These are phyloP conservation scores for Diplodia intermedia DNA, from an alignment of 2,329 filamentous ascomycete species.

Conservation along the genomic window DNA sequence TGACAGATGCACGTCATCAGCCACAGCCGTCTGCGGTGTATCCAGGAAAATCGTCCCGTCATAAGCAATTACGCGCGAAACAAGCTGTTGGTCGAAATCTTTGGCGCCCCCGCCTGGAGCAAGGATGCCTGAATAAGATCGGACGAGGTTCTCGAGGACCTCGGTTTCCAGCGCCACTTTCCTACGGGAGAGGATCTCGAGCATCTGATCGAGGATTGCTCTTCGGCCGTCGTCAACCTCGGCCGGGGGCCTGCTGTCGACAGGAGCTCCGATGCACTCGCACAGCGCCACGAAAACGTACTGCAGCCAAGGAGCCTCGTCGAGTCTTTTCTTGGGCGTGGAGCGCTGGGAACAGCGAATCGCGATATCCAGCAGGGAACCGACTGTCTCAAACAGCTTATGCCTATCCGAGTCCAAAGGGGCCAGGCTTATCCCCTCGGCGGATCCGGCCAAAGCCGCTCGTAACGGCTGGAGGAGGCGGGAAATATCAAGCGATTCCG, in stretches of 20 bases:
- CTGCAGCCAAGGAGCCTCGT: slow-evolving; percentile 55
- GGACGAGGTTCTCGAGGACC: slow-evolving; percentile 44
- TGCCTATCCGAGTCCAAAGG: slow-evolving; percentile 23
- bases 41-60: slow-evolving; percentile 45
- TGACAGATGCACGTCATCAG: background rate
- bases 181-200: slow-evolving; percentile 40
- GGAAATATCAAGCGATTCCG: slow-evolving; percentile 36
- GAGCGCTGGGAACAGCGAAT: slow-evolving; percentile 50
- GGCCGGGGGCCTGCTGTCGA: slow-evolving; percentile 37
- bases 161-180: slow-evolving; percentile 40
- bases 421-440: background rate
- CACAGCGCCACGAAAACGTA: slow-evolving; percentile 48
- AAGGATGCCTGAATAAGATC: slow-evolving; percentile 42
- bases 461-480: slow-evolving; percentile 21
- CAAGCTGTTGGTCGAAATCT: slow-evolving; percentile 34
- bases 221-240: slow-evolving; percentile 4
- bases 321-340: slow-evolving; percentile 49
- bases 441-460: background rate
- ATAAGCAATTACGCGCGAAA: slow-evolving; percentile 44
- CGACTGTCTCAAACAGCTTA: slow-evolving; percentile 23
- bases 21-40: slow-evolving; percentile 35
- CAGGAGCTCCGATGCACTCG: slow-evolving; percentile 44
- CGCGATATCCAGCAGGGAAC: slow-evolving; percentile 49
- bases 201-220: slow-evolving; percentile 39
- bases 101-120: background rate